Percentiles rank a stretch among this genome's conserved stretches.
Evolutionary conservation across 2,329 filamentous ascomycete genomes (phyloP).

Genomic region (Juglanconis sp.): DNA sequence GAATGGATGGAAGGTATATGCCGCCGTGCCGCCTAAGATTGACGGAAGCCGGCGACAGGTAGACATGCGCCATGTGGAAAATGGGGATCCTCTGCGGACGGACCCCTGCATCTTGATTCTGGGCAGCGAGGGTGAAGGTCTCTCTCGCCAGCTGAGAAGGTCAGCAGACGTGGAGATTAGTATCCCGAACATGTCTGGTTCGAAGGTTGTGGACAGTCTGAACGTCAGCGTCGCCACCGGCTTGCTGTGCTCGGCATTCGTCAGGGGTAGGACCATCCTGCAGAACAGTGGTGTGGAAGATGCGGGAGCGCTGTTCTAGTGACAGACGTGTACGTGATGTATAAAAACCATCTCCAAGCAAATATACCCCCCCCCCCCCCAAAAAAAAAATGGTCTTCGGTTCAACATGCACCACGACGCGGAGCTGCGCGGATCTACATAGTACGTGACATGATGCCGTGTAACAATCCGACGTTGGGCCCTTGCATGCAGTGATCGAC

Average conservation of each 20-base stretch:
- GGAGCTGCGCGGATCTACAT: not conserved
- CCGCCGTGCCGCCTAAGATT: slow-evolving; percentile 57
- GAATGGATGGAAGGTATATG: slow-evolving; percentile 80
- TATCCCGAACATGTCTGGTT: slow-evolving; percentile 56
- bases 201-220: slow-evolving; percentile 73
- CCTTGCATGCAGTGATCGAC: not conserved
- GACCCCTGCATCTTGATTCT: slow-evolving; percentile 77
- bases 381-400: not conserved
- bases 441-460: not conserved
- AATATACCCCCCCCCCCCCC: not conserved
- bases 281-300: slow-evolving; percentile 2
- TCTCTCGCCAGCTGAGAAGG: slow-evolving; percentile 61
- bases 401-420: not conserved
- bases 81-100: slow-evolving; percentile 49
- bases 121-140: slow-evolving; percentile 75
- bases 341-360: not conserved
- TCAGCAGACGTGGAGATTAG: slow-evolving; percentile 64
- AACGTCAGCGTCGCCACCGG: slow-evolving; percentile 90
- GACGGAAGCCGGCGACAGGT: slow-evolving; percentile 39
- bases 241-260: slow-evolving; percentile 68
- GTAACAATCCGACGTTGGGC: not conserved
- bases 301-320: slow-evolving; percentile 11
- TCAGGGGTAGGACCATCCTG: slow-evolving; percentile 39
- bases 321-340: not conserved
- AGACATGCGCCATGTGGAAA: slow-evolving; percentile 48